Evolutionary conservation across 1,139 yeast genomes (phyloP).

Genomic region (Scheffersomyces titani): DNA sequence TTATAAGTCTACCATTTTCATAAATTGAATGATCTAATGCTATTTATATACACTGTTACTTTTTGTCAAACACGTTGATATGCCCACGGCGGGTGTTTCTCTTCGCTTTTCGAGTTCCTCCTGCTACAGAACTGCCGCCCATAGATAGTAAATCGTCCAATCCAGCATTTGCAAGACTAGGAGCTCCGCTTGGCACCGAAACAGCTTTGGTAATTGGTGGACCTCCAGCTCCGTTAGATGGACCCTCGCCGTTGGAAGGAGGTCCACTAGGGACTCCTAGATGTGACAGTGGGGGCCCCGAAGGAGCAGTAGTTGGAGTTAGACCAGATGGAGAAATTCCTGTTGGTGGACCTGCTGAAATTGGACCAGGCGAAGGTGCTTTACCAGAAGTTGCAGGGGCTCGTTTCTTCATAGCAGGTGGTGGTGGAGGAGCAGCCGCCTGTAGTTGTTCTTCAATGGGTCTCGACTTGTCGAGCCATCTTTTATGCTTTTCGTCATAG

Average conservation of each 20-base stretch:
- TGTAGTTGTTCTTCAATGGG: constrained; percentile 71
- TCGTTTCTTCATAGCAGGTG: constrained; percentile 53
- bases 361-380: constrained; percentile 28
- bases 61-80: constrained; percentile 70
- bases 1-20: not conserved
- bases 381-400: not conserved
- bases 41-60: constrained; percentile 2
- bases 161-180: constrained; percentile 48
- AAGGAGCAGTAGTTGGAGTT: constrained; percentile 1
- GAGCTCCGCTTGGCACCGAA: constrained; percentile 9
- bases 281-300: not conserved
- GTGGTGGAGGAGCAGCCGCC: constrained; percentile 70
- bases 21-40: not conserved
- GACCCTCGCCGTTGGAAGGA: constrained; percentile 18
- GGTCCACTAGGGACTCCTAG: constrained; percentile 18
- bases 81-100: constrained; percentile 75
- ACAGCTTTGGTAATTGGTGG: constrained; percentile 1
- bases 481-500: constrained; percentile 79
- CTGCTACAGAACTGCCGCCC: constrained; percentile 38
- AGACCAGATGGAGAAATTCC: constrained; percentile 2
- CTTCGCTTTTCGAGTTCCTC: constrained; percentile 53
- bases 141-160: constrained; percentile 68
- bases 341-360: constrained; percentile 7
- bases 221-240: constrained; percentile 8
- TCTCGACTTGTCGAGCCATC: constrained; percentile 81